Percentiles rank a stretch among this genome's conserved stretches.
Evolutionary conservation across 2,329 filamentous ascomycete genomes (phyloP).

Genomic region (Penicillium brevicompactum): DNA sequence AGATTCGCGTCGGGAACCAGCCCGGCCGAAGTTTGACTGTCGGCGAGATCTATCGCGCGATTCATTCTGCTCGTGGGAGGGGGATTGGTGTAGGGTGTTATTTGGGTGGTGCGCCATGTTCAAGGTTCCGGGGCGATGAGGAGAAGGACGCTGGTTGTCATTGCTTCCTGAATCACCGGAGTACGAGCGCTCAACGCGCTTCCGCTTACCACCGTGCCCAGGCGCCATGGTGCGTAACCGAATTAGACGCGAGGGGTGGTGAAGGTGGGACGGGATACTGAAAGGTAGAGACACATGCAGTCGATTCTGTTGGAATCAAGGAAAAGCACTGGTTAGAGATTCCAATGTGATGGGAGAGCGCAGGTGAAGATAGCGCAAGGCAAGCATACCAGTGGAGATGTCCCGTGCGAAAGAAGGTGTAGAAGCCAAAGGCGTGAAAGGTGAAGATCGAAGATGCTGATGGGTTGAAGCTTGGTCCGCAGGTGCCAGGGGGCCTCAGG

Average conservation of each 20-base stretch:
- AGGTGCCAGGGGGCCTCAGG: slow-evolving; percentile 18
- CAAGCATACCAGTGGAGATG: slow-evolving; percentile 17
- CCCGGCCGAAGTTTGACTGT: slow-evolving; percentile 41
- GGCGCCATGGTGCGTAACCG: slow-evolving; percentile 51
- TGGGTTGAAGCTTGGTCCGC: slow-evolving; percentile 21
- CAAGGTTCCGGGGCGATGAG: slow-evolving; percentile 49
- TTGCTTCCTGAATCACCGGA: slow-evolving; percentile 43
- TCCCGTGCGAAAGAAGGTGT: slow-evolving; percentile 8
- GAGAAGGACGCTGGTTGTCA: slow-evolving; percentile 47
- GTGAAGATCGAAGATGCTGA: slow-evolving; percentile 17
- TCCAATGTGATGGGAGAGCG: neutral
- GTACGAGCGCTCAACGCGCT: slow-evolving; percentile 51
- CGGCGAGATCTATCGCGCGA: slow-evolving; percentile 42
- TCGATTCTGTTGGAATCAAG: slow-evolving; percentile 16
- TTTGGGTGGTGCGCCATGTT: slow-evolving; percentile 54
- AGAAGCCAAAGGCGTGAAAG: slow-evolving; percentile 10
- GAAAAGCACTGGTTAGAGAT: slow-evolving; percentile 15
- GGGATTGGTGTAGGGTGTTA: slow-evolving; percentile 42
- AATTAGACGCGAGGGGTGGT: slow-evolving; percentile 30
- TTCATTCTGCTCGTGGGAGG: slow-evolving; percentile 40
- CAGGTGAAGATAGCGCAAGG: neutral
- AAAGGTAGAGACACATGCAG: slow-evolving; percentile 37
- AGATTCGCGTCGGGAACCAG: slow-evolving; percentile 35
- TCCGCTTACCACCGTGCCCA: slow-evolving; percentile 56
- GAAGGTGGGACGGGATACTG: slow-evolving; percentile 27